phyloP scores from a whole-genome alignment of 495 filamentous ascomycete species.

The Recurvomyces mirabilis region DNA sequence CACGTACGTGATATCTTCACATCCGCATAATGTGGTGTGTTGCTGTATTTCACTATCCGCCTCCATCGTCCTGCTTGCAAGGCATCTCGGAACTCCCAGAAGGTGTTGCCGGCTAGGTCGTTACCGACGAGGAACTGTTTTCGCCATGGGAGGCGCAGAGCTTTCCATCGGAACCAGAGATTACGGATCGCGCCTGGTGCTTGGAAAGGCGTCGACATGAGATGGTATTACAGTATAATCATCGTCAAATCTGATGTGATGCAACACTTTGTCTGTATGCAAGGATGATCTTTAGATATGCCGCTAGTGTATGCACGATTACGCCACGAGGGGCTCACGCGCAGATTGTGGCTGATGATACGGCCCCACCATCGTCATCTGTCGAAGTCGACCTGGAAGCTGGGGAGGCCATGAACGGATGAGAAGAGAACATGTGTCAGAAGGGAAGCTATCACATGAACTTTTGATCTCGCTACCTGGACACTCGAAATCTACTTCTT shows the following conservation, averaged over 20 bases:
- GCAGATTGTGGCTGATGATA: no score
- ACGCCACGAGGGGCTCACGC: background rate
- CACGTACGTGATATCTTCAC: constrained; percentile 48
- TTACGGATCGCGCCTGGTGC: constrained; percentile 7
- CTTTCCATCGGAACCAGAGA: constrained; percentile 78
- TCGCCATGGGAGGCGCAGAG: constrained; percentile 75
- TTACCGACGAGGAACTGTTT: constrained; percentile 50
- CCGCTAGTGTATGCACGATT: background rate
- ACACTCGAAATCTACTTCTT: no score
- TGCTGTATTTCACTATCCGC: constrained; percentile 54
- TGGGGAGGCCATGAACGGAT: no score
- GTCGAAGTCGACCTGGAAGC: no score
- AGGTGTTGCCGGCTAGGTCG: constrained; percentile 84
- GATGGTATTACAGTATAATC: no score
- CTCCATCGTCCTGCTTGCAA: constrained; percentile 41
- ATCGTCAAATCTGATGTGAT: no score
- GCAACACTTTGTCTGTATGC: background rate
- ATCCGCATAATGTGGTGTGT: constrained; percentile 52
- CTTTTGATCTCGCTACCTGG: no score
- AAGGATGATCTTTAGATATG: no score
- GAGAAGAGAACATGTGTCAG: no score
- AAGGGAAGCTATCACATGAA: no score
- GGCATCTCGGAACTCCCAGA: constrained; percentile 77
- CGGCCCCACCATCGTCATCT: no score
- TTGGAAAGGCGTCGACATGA: constrained; percentile 6